A percentile compares a stretch with the other conserved stretches of the same genome.
These are phyloP conservation scores for Podila epicladia DNA, from an alignment of 192 early-diverging fungal genomes.

Conservation along the genomic window DNA sequence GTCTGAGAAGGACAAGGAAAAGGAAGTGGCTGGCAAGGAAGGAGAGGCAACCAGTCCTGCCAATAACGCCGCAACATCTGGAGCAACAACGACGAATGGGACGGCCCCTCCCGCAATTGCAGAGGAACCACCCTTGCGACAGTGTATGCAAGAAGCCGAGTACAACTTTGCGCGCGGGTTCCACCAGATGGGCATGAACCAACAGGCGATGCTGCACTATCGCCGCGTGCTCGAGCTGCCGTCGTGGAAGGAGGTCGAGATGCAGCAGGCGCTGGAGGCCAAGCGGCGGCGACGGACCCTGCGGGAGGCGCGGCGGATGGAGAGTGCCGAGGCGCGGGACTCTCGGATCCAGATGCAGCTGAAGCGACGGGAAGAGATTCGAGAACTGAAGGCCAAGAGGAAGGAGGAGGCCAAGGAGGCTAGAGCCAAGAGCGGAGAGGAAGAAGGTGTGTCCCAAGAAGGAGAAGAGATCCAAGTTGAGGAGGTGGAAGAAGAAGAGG, in stretches of 20 bases:
- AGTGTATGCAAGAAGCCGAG: constrained; percentile 66
- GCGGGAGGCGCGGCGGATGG: background rate
- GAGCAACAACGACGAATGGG: background rate
- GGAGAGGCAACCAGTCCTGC: background rate
- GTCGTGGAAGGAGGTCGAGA: constrained; percentile 46
- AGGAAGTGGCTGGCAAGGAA: background rate
- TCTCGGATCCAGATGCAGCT: background rate
- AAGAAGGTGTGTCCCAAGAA: constrained; percentile 2
- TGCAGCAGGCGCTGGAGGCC: constrained; percentile 13
- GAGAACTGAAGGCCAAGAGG: background rate
- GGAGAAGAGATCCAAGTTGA: constrained; percentile 8
- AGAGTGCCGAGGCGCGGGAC: constrained; percentile 1
- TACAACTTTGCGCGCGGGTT: constrained; percentile 93
- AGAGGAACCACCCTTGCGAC: constrained; percentile 3
- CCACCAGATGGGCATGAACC: constrained; percentile 85
- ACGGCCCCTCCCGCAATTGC: background rate
- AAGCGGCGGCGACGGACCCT: background rate
- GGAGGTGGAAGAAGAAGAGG: constrained; percentile 1
- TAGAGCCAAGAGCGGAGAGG: constrained; percentile 14
- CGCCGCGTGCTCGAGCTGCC: constrained; percentile 73
- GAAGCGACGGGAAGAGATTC: background rate
- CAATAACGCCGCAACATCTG: background rate
- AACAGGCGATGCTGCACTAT: constrained; percentile 91
- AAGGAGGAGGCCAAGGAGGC: constrained; percentile 12
- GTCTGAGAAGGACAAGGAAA: background rate